Conservation (phyloP, 2,329 filamentous ascomycete species). For the Colletotrichum simmondsii region DNA sequence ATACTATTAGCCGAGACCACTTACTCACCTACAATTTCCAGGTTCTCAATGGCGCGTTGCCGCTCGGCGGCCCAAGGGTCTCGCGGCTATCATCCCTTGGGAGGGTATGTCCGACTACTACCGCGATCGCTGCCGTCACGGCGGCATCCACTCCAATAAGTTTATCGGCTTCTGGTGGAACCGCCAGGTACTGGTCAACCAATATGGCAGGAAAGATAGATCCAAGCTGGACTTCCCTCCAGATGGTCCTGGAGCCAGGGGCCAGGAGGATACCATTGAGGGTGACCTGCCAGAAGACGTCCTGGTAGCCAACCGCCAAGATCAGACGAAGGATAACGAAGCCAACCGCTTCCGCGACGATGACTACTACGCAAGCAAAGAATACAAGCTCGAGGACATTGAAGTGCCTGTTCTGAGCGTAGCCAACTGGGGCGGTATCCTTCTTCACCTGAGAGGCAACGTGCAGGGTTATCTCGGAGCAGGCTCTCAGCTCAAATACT, state of each 20-base stretch:
- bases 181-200: conserved; percentile 73
- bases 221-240: conserved; percentile 31
- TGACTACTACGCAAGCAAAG: conserved; percentile 71
- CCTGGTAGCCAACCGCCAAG: conserved; percentile 57
- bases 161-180: conserved; percentile 77
- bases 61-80: conserved; percentile 55
- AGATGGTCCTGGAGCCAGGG: conserved; percentile 46
- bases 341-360: conserved; percentile 70
- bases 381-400: conserved; percentile 73
- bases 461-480: conserved; percentile 73
- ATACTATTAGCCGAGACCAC: background rate
- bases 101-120: conserved; percentile 67
- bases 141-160: conserved; percentile 67
- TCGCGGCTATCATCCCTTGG: conserved; percentile 61
- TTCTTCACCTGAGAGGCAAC: conserved; percentile 76
- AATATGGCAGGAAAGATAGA: conserved; percentile 70
- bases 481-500: conserved; percentile 74
- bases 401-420: conserved; percentile 74
- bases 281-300: conserved; percentile 67
- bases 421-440: conserved; percentile 78
- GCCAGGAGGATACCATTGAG: conserved; percentile 64
- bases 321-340: conserved; percentile 59
- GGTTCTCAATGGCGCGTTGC: conserved; percentile 61
- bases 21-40: conserved; percentile 33
- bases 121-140: conserved; percentile 68